phyloP scores from a whole-genome alignment of 1,139 yeast genomes.

The Taphrina wiesneri region DNA sequence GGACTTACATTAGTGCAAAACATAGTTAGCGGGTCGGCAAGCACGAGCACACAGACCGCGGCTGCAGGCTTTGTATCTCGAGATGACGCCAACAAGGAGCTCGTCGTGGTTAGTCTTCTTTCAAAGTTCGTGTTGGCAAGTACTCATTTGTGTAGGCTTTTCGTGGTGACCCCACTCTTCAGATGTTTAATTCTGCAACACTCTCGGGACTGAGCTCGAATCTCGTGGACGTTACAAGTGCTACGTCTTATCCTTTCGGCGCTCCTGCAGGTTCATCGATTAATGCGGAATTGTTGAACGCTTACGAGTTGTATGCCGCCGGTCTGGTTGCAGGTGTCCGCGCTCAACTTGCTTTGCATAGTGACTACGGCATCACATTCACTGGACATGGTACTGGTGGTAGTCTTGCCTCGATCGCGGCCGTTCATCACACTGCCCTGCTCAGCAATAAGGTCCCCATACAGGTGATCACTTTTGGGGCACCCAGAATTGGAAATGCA shows the following conservation, averaged over 20 bases:
- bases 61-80: conserved; percentile 13
- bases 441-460: conserved; percentile 4
- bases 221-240: conserved; percentile 16
- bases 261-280: conserved; percentile 15
- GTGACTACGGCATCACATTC: conserved; percentile 26
- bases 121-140: neutral
- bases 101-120: conserved; percentile 5
- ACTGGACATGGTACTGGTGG: conserved; percentile 33
- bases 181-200: neutral
- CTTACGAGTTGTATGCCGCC: neutral
- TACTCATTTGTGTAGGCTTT: conserved; percentile 1
- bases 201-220: neutral
- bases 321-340: neutral
- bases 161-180: conserved; percentile 22
- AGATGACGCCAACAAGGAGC: conserved; percentile 15
- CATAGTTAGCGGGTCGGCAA: neutral
- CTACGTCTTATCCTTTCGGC: neutral
- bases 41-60: neutral
- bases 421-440: neutral
- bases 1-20: neutral
- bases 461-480: conserved; percentile 25
- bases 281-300: conserved; percentile 9
- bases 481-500: conserved; percentile 19
- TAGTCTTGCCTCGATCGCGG: conserved; percentile 9
- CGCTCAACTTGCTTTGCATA: neutral